These are phyloP conservation scores for Euphorbia pulcherrima DNA, from an alignment of 345 rosid genomes.

Conservation along the genomic window DNA sequence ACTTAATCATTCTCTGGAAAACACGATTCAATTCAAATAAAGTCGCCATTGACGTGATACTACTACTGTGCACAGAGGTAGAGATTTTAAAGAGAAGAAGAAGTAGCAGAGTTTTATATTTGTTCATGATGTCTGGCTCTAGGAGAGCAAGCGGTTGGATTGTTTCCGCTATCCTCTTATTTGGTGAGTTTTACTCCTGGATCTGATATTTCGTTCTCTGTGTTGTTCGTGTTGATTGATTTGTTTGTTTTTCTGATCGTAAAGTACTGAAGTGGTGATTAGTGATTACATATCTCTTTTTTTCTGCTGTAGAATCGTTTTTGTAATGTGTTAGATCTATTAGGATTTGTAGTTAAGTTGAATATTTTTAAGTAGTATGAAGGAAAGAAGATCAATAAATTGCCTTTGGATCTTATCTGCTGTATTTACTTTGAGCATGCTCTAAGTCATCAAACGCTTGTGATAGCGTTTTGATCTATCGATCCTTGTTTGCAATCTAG, in stretches of 20 bases:
- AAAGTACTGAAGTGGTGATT: too few species aligned
- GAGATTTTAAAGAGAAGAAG: background rate
- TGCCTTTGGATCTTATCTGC: too few species aligned
- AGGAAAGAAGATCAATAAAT: background rate
- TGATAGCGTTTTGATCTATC: background rate
- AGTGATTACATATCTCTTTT: background rate
- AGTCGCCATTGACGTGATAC: background rate
- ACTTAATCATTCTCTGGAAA: background rate
- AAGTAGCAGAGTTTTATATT: background rate
- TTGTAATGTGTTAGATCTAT: conserved; percentile 1
- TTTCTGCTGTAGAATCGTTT: background rate
- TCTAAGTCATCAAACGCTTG: background rate
- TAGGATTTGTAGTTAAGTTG: background rate
- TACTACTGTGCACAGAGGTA: background rate
- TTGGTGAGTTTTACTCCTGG: conserved; percentile 40
- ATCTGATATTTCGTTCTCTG: conserved; percentile 5
- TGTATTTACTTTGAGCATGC: background rate
- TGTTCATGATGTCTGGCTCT: conserved; percentile 43
- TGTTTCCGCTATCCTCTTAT: conserved; percentile 44
- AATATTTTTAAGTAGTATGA: background rate
- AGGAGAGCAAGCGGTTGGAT: conserved; percentile 48
- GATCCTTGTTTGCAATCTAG: background rate
- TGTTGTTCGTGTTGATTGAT: too few species aligned
- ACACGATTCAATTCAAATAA: background rate
- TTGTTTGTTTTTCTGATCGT: background rate